Base-by-base conservation (phyloP, 129 eudicot genomes). In the Tagetes patula region DNA sequence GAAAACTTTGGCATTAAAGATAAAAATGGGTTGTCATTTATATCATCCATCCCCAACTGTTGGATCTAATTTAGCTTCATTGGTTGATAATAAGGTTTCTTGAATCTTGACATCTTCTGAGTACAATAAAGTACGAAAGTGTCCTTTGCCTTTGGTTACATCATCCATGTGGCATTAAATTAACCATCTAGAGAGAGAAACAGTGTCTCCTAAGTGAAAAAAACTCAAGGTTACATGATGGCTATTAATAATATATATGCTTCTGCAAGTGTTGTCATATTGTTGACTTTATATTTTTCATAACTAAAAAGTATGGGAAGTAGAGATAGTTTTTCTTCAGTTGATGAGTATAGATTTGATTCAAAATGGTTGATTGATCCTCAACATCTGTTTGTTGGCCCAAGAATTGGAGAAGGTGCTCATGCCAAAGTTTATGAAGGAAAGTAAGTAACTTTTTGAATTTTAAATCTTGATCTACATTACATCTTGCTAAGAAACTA, bases 381-480 rank as follows among this genome's bases (percentile, higher is more conserved):
- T 12, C 82, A 85, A 68, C 85, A 76, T 71, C 87, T 85, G 71
- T 85, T 85, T 80, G 87, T 85, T 76, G 90, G 90, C 1, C 87
- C 90, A 65, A 80, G 82, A 72, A 82, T 85, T 67, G 90, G 90
- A n/a, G 90, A 85, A 65, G 90, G 90, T 6, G 90, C 90, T 70
- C 90, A 82, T 82, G 87, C 87, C 63, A 85, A 85, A 73, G 90
- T 85, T 6, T 85, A 85, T 69, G 90, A 85, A 73, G 90, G 90
- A 70, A 85, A 80, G 90, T 85, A 80, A 79, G 90, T 85, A 38
- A 31, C 53, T 43, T 14, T 53, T 53, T 45, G 39, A 34, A 54
- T 39, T 33, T 50, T 34, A 46, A 62, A 41, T 63, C 73, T 78
- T 64, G 72, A 78, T 71, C 77, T 70, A 3, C 50, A 53, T 64